Evolutionary conservation across 805 yeast genomes (phyloP).

Genomic region (Pichia phayaonensis): DNA sequence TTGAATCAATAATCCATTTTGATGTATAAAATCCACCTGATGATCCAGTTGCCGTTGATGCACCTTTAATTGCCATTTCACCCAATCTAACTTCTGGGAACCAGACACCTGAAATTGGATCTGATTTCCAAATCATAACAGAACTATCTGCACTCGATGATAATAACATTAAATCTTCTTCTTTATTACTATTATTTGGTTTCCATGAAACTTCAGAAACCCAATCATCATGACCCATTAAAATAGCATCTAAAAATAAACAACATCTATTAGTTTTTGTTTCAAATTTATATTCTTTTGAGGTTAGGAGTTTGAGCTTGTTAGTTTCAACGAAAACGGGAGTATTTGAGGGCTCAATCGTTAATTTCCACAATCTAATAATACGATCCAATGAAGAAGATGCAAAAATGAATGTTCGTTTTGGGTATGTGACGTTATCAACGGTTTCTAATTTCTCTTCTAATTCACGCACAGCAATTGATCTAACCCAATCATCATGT

Average conservation of each 20-base stretch:
- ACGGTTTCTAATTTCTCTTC: conserved; percentile 18
- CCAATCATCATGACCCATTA: conserved; percentile 99
- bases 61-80: conserved; percentile 91
- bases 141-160: conserved; percentile 93
- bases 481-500: conserved; percentile 94
- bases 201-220: conserved; percentile 81
- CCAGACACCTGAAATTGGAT: conserved; percentile 84
- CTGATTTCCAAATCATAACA: conserved; percentile 90
- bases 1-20: conserved; percentile 53
- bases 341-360: conserved; percentile 47
- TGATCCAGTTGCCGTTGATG: conserved; percentile 97
- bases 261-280: conserved; percentile 34
- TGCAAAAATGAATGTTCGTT: conserved; percentile 61
- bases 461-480: conserved; percentile 50
- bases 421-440: conserved; percentile 10
- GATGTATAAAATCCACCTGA: conserved; percentile 59
- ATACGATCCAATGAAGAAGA: conserved; percentile 91
- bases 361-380: conserved; percentile 81
- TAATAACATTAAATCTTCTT: conserved; percentile 43
- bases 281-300: conserved; percentile 61
- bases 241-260: conserved; percentile 80
- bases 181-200: conserved; percentile 29
- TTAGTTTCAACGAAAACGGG: conserved; percentile 35
- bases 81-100: conserved; percentile 74
- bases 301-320: conserved; percentile 51